Conservation (phyloP, 768 basidiomycete species). For the Phlebiopsis flavidoalba region DNA sequence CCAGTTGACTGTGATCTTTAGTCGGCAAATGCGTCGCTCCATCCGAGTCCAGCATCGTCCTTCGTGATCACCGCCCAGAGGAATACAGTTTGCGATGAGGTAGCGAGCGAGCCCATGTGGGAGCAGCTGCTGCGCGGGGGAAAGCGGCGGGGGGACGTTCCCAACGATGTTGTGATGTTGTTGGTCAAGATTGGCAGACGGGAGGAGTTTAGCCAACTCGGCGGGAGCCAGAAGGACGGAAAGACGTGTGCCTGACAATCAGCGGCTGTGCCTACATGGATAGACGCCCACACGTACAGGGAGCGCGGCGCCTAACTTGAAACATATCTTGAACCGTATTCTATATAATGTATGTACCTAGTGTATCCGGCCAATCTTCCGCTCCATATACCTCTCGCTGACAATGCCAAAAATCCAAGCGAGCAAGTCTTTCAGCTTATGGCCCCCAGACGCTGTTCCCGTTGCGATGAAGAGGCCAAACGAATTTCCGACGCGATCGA, state of each 20-base stretch:
- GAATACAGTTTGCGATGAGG: background rate
- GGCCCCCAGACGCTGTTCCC: background rate
- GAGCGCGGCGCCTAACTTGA: slow-evolving; percentile 4
- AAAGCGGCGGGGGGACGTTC: background rate
- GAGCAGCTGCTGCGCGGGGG: slow-evolving; percentile 1
- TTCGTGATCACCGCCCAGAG: background rate
- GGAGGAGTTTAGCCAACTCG: background rate
- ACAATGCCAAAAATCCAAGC: background rate
- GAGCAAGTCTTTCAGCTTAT: background rate
- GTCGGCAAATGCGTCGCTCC: background rate
- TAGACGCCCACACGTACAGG: slow-evolving; percentile 3
- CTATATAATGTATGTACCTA: slow-evolving; percentile 4
- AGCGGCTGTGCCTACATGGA: slow-evolving; percentile 13
- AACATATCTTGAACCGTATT: slow-evolving; percentile 1
- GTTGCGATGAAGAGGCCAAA: slow-evolving; percentile 11
- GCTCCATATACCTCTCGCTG: background rate
- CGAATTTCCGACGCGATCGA: slow-evolving; percentile 14
- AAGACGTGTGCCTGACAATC: slow-evolving; percentile 14
- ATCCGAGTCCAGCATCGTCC: background rate
- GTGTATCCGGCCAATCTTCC: background rate
- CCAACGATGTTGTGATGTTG: background rate
- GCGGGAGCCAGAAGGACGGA: slow-evolving; percentile 1
- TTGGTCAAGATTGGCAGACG: background rate
- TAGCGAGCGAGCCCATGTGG: background rate
- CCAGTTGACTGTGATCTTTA: background rate